A percentile compares a stretch with the other conserved stretches of the same genome.
phyloP scores from a whole-genome alignment of 805 yeast species.

The Pichia ethanolica region DNA sequence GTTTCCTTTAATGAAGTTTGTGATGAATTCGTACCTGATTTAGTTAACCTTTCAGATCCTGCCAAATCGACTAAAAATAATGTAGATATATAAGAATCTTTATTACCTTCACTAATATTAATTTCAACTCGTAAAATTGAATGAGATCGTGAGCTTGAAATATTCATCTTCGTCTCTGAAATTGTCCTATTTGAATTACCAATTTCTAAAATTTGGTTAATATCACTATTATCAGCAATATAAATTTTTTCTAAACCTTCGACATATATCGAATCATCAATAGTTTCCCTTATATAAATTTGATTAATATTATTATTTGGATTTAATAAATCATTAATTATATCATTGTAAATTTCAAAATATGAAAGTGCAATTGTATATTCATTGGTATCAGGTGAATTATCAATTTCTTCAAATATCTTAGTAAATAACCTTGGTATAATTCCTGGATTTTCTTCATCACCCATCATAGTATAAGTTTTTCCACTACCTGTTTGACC shows the following conservation, averaged over 20 bases:
- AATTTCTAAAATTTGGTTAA: conserved; percentile 46
- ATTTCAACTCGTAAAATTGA: conserved; percentile 66
- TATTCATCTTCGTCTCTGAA: conserved; percentile 22
- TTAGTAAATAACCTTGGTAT: conserved; percentile 66
- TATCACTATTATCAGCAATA: conserved; percentile 52
- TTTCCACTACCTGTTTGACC: conserved; percentile 89
- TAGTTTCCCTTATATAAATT: conserved; percentile 56
- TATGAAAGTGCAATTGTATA: conserved; percentile 52
- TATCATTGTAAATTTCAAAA: conserved; percentile 79
- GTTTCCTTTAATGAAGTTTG: conserved; percentile 78
- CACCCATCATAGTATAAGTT: conserved; percentile 74
- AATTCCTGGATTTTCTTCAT: conserved; percentile 44
- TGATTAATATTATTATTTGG: conserved; percentile 28
- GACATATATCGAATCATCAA: conserved; percentile 44
- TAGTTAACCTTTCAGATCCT: conserved; percentile 52
- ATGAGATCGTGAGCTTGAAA: conserved; percentile 73
- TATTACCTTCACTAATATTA: conserved; percentile 30
- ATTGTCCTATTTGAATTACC: conserved; percentile 53
- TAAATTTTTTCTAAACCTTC: conserved; percentile 58
- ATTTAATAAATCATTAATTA: conserved; percentile 59
- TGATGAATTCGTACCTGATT: conserved; percentile 61
- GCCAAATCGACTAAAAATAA: conserved; percentile 78
- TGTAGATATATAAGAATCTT: conserved; percentile 50
- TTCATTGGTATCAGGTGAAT: conserved; percentile 4
- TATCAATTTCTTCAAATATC: conserved; percentile 46